These are phyloP conservation scores for Coffea canephora DNA, from an alignment of 257 asterid species.

Conservation along the genomic window DNA sequence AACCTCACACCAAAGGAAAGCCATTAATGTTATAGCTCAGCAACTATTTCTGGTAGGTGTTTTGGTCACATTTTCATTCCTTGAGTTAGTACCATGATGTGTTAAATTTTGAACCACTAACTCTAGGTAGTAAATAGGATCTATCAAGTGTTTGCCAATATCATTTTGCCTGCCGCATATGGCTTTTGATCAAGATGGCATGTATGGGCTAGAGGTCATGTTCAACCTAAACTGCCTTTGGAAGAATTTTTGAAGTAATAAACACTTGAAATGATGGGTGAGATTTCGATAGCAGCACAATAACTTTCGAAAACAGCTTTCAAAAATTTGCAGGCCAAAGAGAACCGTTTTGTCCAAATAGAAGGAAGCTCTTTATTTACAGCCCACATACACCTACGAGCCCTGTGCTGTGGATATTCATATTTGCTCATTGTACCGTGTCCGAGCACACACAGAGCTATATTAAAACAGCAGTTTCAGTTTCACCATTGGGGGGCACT, in stretches of 20 bases:
- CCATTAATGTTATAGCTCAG: neutral
- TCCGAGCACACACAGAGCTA: neutral
- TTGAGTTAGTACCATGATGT: no score
- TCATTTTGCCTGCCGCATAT: no score
- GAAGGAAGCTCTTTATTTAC: neutral
- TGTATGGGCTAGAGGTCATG: neutral
- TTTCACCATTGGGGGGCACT: neutral
- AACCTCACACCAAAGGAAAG: neutral
- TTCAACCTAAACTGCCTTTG: neutral
- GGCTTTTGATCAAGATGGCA: neutral
- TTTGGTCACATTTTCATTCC: no score
- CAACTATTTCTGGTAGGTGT: neutral
- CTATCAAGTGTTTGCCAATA: no score
- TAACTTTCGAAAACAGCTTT: neutral
- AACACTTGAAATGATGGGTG: no score
- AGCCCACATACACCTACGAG: neutral
- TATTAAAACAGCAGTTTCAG: neutral
- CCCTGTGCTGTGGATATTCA: neutral
- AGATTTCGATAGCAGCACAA: no score
- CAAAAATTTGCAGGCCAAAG: neutral
- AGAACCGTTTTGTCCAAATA: neutral
- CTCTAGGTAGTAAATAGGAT: no score
- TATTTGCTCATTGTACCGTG: neutral
- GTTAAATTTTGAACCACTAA: no score
- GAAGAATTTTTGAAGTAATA: no score